Evolutionary conservation across 2,329 filamentous ascomycete genomes (phyloP), one percentile per base, ranked within the genome.

Genomic region (Sporothrix pallida): DNA sequence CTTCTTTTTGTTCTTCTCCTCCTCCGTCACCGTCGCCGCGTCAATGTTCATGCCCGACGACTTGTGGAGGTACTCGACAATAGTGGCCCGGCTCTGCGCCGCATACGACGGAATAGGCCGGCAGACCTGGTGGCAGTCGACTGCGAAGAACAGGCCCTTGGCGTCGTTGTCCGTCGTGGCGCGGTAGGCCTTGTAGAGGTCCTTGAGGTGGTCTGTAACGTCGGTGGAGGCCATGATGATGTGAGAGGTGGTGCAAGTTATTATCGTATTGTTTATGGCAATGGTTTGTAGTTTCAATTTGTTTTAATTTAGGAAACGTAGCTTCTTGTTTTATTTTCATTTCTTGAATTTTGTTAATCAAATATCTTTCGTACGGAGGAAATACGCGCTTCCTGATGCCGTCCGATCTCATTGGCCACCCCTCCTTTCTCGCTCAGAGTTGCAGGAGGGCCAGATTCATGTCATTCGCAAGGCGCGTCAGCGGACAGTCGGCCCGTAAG

Each of bases 41-140:
- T 63, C n/a, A 17, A 63, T n/a, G 15, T 10, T 63, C 31, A 63
- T 17, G 1, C 60, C 60, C 9, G 76, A 74, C 2, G 77, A 73
- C 23, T 78, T 78, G 15, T 75, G 72, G 7, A 80, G 74, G 31
- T 77, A 77, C 0, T 63, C 58, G 2, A 80, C 75, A 20, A 80
- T 80, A n/a, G 76, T 78, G 2, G 73, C 75, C 17, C 77, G 48
- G 31, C 78, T 50, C 1, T 23, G 58, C 0, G 79, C 78, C 5
- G 78, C 78, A 46, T 78, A 80, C 1, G 77, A 73, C 0, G 78
- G 78, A 0, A 75, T 48, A 0, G 77, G 74, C 7, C 78, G 77
- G 70, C 78, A 80, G 13, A 79, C 77, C 26, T 80, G 52, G 50
- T 63, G 63, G 74, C 75, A 74, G 10, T 73, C 52, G 20, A 69